These are phyloP conservation scores for Leptographium wingfieldii DNA, from an alignment of 2,329 filamentous ascomycete species.

Conservation along the genomic window DNA sequence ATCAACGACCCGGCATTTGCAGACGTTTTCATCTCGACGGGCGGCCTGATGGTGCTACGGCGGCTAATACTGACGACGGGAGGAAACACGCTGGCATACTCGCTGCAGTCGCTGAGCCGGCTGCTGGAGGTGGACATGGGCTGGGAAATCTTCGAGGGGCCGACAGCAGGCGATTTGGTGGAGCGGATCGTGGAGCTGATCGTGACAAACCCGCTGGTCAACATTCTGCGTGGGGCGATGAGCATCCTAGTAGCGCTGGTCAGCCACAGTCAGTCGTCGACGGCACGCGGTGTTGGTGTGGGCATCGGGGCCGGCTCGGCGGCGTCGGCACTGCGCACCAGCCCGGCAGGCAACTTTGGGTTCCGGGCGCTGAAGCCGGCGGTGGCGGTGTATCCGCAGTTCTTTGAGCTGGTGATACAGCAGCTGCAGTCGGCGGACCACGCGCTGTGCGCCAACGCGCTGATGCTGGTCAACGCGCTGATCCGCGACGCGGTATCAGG, in stretches of 20 bases:
- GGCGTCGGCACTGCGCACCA: conserved; percentile 16
- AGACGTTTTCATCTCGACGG: conserved; percentile 86
- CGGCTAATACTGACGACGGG: conserved; percentile 72
- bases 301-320: conserved; percentile 6
- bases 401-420: conserved; percentile 85
- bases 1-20: conserved; percentile 96
- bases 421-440: conserved; percentile 91
- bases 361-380: conserved; percentile 88
- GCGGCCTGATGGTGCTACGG: conserved; percentile 69
- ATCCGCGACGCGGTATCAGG: conserved; percentile 82
- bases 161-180: conserved; percentile 51
- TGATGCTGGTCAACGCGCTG: conserved; percentile 90
- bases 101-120: conserved; percentile 75
- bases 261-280: conserved; percentile 61
- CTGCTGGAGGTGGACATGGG: conserved; percentile 94
- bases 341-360: conserved; percentile 54
- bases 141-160: conserved; percentile 72
- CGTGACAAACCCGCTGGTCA: conserved; percentile 89
- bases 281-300: conserved; percentile 18
- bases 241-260: conserved; percentile 91
- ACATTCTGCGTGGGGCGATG: conserved; percentile 94
- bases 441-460: conserved; percentile 83
- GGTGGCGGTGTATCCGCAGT: conserved; percentile 81
- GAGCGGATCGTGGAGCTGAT: conserved; percentile 80
- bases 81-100: conserved; percentile 93